Evolutionary conservation across 306 rosid species (phyloP).

Genomic region (Castanopsis chinensis): DNA sequence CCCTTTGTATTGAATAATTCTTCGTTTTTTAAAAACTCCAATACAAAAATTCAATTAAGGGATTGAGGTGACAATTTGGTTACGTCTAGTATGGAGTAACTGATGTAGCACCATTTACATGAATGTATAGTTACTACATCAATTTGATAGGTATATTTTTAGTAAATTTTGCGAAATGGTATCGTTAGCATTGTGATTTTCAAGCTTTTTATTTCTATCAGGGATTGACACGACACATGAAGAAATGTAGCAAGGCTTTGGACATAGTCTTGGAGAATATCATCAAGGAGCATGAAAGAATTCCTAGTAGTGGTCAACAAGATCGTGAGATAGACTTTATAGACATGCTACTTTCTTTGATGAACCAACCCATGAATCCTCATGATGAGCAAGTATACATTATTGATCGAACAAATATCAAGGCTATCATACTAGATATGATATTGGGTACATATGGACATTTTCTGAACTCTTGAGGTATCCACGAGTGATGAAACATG

Average conservation of each 20-base stretch:
- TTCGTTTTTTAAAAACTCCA: too few species aligned
- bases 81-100: too few species aligned
- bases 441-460: constrained; percentile 27
- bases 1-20: too few species aligned
- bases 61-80: too few species aligned
- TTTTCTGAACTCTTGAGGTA: constrained; percentile 40
- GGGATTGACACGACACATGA: constrained; percentile 23
- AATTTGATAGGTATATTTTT: too few species aligned
- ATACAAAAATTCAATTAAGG: too few species aligned
- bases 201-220: background rate
- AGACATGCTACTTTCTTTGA: constrained; percentile 23
- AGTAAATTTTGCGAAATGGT: too few species aligned
- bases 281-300: constrained; percentile 27
- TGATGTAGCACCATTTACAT: too few species aligned
- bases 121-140: too few species aligned
- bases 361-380: constrained; percentile 27
- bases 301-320: background rate
- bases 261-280: constrained; percentile 32
- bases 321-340: constrained; percentile 12
- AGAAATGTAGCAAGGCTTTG: constrained; percentile 17
- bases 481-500: constrained; percentile 38
- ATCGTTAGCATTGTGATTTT: too few species aligned
- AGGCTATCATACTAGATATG: constrained; percentile 37
- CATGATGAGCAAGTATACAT: constrained; percentile 14
- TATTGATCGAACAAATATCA: constrained; percentile 30